Conservation (phyloP, 371 early-diverging fungal genomes). For the Mucor velutinosus region DNA sequence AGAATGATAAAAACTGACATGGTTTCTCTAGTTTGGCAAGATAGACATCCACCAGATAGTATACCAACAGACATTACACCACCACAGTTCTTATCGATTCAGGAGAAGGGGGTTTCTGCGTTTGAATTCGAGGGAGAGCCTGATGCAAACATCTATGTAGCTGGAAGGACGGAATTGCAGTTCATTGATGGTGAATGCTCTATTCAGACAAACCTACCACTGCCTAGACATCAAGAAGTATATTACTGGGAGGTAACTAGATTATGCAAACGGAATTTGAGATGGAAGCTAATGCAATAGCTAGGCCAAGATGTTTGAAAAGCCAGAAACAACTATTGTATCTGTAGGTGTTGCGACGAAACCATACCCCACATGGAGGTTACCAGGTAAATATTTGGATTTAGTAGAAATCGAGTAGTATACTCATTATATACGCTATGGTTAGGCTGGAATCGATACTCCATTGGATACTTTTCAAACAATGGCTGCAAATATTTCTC, state of each 20-base stretch:
- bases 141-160: slow-evolving; percentile 66
- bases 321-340: slow-evolving; percentile 59
- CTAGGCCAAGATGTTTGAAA: slow-evolving; percentile 73
- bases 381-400: slow-evolving; percentile 58
- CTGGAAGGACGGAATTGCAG: slow-evolving; percentile 77
- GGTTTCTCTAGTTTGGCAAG: slow-evolving; percentile 42
- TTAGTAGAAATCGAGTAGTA: not conserved
- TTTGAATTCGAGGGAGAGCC: slow-evolving; percentile 82
- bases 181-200: slow-evolving; percentile 75
- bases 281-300: not conserved
- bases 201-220: slow-evolving; percentile 83
- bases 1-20: not conserved
- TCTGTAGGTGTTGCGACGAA: slow-evolving; percentile 73
- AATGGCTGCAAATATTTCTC: slow-evolving; percentile 66
- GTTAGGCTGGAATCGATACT: slow-evolving; percentile 71
- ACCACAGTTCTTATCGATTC: slow-evolving; percentile 66
- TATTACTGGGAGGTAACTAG: slow-evolving; percentile 67
- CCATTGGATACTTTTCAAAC: slow-evolving; percentile 72
- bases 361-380: slow-evolving; percentile 68
- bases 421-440: not conserved
- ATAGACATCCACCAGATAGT: slow-evolving; percentile 63
- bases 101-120: slow-evolving; percentile 84
- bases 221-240: slow-evolving; percentile 77
- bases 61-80: slow-evolving; percentile 67
- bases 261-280: not conserved